These are phyloP conservation scores for Leptoxyphium fumago DNA, from an alignment of 2,329 filamentous ascomycete genomes.

Conservation along the genomic window DNA sequence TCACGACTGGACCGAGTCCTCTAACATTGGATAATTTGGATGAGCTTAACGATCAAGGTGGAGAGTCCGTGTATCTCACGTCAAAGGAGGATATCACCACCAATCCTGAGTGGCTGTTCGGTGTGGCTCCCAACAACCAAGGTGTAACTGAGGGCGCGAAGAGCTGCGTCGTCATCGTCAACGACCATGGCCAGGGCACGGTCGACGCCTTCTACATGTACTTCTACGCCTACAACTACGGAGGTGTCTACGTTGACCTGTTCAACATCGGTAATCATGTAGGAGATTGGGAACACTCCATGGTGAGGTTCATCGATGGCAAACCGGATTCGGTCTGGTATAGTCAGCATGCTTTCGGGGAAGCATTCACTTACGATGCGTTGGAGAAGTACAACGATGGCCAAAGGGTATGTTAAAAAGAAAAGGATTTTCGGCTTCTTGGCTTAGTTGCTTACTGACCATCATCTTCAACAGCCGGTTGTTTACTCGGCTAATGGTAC, in stretches of 20 bases:
- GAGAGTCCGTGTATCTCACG: slow-evolving; percentile 27
- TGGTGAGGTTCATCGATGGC: slow-evolving; percentile 48
- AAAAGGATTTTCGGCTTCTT: background rate
- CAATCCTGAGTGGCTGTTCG: slow-evolving; percentile 32
- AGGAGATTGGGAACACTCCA: slow-evolving; percentile 48
- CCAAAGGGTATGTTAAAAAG: slow-evolving; percentile 21
- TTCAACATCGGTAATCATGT: slow-evolving; percentile 39
- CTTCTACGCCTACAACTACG: slow-evolving; percentile 44
- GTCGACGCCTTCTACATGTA: slow-evolving; percentile 51
- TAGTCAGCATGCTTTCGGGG: slow-evolving; percentile 46
- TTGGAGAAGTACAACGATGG: slow-evolving; percentile 36
- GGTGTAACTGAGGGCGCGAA: slow-evolving; percentile 38
- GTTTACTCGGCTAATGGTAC: slow-evolving; percentile 45
- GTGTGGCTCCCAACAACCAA: slow-evolving; percentile 36
- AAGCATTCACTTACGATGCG: slow-evolving; percentile 46
- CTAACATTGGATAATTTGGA: slow-evolving; percentile 29
- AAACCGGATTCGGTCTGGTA: slow-evolving; percentile 44
- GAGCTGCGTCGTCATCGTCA: slow-evolving; percentile 41
- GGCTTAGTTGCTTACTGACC: background rate
- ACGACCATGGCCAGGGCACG: slow-evolving; percentile 37
- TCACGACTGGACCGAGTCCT: slow-evolving; percentile 21
- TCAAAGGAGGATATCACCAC: slow-evolving; percentile 23
- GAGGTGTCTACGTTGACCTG: slow-evolving; percentile 23
- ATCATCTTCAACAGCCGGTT: slow-evolving; percentile 27
- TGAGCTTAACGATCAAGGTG: slow-evolving; percentile 23